Evolutionary conservation across 352 stramenopile genomes (phyloP).

Genomic region (Phytophthora ramorum): DNA sequence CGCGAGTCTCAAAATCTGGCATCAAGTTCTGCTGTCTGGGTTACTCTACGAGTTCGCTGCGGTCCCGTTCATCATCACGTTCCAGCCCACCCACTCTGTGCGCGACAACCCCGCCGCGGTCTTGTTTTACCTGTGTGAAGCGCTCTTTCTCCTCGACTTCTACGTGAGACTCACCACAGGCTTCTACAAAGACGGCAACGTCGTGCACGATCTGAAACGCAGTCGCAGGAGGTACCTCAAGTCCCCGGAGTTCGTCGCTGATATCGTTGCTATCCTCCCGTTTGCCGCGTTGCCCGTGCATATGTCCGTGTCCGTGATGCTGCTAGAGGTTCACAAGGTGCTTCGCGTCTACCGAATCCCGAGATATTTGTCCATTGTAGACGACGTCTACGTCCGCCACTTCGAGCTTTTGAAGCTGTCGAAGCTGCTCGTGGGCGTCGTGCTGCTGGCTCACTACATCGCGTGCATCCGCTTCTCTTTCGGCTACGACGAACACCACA

Average conservation of each 20-base stretch:
- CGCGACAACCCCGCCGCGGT: conserved; percentile 8
- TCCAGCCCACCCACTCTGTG: conserved; percentile 28
- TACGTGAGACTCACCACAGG: conserved; percentile 64
- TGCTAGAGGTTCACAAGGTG: conserved; percentile 52
- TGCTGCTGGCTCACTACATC: conserved; percentile 54
- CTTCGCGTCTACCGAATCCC: conserved; percentile 46
- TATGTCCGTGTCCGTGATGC: conserved; percentile 24
- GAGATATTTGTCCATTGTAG: conserved; percentile 48
- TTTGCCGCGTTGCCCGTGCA: conserved; percentile 27
- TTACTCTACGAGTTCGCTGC: conserved; percentile 57
- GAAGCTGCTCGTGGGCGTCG: conserved; percentile 47
- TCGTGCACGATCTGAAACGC: conserved; percentile 35
- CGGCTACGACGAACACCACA: conserved; percentile 42
- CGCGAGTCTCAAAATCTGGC: conserved; percentile 54
- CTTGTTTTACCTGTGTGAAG: conserved; percentile 49
- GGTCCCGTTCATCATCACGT: conserved; percentile 62
- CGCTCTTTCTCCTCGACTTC: conserved; percentile 62
- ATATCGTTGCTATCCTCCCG: conserved; percentile 52
- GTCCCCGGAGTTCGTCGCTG: conserved; percentile 55
- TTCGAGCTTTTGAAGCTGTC: conserved; percentile 64
- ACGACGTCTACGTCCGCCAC: conserved; percentile 62
- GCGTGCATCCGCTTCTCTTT: conserved; percentile 65
- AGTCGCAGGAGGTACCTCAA: conserved; percentile 53
- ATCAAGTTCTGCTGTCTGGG: conserved; percentile 47
- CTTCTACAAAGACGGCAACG: conserved; percentile 54